Percentiles rank a stretch among this genome's conserved stretches.
Conservation (phyloP, 2,329 filamentous ascomycete genomes). For the Drechslerella coelobrocha region DNA sequence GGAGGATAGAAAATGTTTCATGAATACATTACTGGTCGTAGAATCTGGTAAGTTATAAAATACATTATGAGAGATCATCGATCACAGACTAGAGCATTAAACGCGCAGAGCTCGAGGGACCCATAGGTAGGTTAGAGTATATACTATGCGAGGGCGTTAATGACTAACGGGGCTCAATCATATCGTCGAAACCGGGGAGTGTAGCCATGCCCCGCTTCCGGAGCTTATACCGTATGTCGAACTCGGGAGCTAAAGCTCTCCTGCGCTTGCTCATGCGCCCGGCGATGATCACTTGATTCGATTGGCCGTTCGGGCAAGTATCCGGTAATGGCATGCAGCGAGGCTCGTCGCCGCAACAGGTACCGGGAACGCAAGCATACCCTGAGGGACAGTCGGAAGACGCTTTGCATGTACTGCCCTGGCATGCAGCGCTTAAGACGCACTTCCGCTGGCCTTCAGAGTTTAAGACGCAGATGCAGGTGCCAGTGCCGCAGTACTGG, state of each 20-base stretch:
- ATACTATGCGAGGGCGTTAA: too few species aligned
- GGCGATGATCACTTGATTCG: conserved; percentile 14
- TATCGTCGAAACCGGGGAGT: neutral
- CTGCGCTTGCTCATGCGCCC: conserved; percentile 14
- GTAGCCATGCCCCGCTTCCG: conserved; percentile 6
- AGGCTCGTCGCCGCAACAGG: conserved; percentile 28
- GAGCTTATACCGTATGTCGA: conserved; percentile 27
- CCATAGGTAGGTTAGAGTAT: too few species aligned
- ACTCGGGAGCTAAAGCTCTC: conserved; percentile 21
- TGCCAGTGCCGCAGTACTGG: conserved; percentile 24
- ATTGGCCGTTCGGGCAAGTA: conserved; percentile 32
- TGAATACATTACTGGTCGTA: conserved; percentile 4
- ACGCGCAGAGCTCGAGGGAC: too few species aligned
- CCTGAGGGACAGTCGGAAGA: conserved; percentile 23
- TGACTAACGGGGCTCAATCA: too few species aligned
- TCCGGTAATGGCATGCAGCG: conserved; percentile 35
- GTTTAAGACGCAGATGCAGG: conserved; percentile 36
- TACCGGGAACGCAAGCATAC: conserved; percentile 25
- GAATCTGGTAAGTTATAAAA: neutral
- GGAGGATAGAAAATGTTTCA: neutral
- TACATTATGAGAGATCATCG: conserved; percentile 5
- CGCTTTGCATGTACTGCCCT: conserved; percentile 4
- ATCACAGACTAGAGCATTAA: neutral
- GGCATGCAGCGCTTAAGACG: conserved; percentile 16
- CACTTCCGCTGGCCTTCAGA: conserved; percentile 30